phyloP scores from a whole-genome alignment of 1,139 yeast species.

The Kodamaea arcana region DNA sequence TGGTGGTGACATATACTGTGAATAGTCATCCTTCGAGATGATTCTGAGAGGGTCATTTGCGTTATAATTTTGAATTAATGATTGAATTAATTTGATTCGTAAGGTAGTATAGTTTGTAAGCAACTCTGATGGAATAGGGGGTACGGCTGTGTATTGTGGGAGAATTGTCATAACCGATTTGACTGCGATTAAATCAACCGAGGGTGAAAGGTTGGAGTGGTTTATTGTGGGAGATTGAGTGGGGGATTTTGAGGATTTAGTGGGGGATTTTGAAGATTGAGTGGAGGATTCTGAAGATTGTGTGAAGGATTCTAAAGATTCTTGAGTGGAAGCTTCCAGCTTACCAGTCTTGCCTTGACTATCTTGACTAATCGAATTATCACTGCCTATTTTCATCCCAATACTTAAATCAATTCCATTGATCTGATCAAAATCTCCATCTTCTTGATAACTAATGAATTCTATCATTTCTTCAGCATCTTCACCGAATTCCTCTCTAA shows the following conservation, averaged over 20 bases:
- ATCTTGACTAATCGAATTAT: too few relatives aligned
- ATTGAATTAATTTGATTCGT: not conserved
- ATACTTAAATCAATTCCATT: slow-evolving; percentile 13
- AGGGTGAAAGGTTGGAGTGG: too few relatives aligned
- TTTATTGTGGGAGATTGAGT: too few relatives aligned
- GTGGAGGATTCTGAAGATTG: too few relatives aligned
- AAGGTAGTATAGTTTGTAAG: slow-evolving; percentile 2
- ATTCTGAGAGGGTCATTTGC: slow-evolving; percentile 1
- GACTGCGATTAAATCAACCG: slow-evolving; percentile 1
- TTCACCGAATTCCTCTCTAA: slow-evolving; percentile 5
- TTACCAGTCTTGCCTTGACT: too few relatives aligned
- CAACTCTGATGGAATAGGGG: slow-evolving; percentile 1
- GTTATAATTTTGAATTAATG: slow-evolving; percentile 2
- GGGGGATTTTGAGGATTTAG: too few relatives aligned
- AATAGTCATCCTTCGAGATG: slow-evolving; percentile 1
- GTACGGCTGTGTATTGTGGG: not conserved
- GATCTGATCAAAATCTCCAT: slow-evolving; percentile 9
- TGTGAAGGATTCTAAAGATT: too few relatives aligned
- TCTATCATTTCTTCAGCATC: slow-evolving; percentile 12
- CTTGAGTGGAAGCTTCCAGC: too few relatives aligned
- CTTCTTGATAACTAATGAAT: slow-evolving; percentile 14
- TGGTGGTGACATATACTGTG: slow-evolving; percentile 1
- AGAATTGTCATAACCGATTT: slow-evolving; percentile 1
- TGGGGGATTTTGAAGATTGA: not conserved
- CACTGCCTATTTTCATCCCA: slow-evolving; percentile 11